These are phyloP conservation scores for Mycena venus DNA, from an alignment of 768 basidiomycete genomes.

Conservation along the genomic window DNA sequence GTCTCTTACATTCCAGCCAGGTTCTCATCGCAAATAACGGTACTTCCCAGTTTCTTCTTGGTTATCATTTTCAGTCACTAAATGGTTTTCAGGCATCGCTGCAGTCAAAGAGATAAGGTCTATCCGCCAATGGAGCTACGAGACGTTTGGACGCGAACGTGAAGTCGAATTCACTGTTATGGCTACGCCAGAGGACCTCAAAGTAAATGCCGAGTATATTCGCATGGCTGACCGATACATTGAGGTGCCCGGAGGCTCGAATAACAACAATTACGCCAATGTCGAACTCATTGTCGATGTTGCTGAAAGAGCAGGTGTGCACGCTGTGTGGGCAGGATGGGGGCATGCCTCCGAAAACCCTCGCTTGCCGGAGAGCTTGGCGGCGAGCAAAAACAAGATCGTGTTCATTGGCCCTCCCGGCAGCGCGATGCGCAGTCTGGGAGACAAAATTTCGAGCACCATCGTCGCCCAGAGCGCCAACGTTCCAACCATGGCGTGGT, in stretches of 20 bases:
- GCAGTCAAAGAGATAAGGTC: slow-evolving; percentile 99
- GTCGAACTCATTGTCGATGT: slow-evolving; percentile 99
- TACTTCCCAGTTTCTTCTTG: slow-evolving; percentile 46
- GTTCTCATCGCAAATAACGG: slow-evolving; percentile 99
- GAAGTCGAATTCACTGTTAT: slow-evolving; percentile 99
- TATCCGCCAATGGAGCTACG: slow-evolving; percentile 99
- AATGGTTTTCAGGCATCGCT: slow-evolving; percentile 81
- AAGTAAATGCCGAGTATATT: slow-evolving; percentile 99
- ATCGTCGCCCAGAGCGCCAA: slow-evolving; percentile 97
- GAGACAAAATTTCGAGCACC: slow-evolving; percentile 99
- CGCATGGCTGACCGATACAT: slow-evolving; percentile 99
- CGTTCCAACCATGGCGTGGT: slow-evolving; percentile 99
- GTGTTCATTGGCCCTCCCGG: slow-evolving; percentile 99
- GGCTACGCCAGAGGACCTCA: slow-evolving; percentile 98
- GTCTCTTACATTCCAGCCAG: slow-evolving; percentile 81
- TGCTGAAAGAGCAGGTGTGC: slow-evolving; percentile 96
- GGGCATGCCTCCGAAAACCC: slow-evolving; percentile 99
- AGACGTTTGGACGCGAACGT: slow-evolving; percentile 96
- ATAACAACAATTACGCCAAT: slow-evolving; percentile 99
- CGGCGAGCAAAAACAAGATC: slow-evolving; percentile 94
- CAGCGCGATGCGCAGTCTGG: slow-evolving; percentile 98
- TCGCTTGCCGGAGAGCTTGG: slow-evolving; percentile 92
- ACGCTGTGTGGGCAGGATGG: slow-evolving; percentile 99
- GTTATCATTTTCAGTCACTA: slow-evolving; percentile 16
- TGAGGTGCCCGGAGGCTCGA: slow-evolving; percentile 97